These are phyloP conservation scores for Pisolithus sp. DNA, from an alignment of 768 basidiomycete species.

Conservation along the genomic window DNA sequence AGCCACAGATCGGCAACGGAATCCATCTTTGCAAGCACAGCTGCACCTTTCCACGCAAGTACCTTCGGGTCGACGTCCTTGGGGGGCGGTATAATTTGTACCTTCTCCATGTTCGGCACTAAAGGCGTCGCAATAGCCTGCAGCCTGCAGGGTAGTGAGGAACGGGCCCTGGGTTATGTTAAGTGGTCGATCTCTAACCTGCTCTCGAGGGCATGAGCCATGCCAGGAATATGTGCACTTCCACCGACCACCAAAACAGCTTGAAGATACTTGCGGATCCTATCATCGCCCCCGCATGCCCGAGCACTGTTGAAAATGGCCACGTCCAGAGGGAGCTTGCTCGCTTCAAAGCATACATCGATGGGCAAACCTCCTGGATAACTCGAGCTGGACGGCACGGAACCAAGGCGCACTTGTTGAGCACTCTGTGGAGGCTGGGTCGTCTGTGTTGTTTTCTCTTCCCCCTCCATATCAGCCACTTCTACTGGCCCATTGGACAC, in stretches of 20 bases:
- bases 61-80: slow-evolving; percentile 88
- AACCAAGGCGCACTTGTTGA: slow-evolving; percentile 10
- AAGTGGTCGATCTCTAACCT: slow-evolving; percentile 39
- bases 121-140: slow-evolving; percentile 82
- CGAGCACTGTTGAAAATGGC: slow-evolving; percentile 89
- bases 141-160: slow-evolving; percentile 36
- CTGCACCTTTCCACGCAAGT: slow-evolving; percentile 92
- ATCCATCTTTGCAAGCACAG: slow-evolving; percentile 90
- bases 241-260: slow-evolving; percentile 88
- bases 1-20: slow-evolving; percentile 87
- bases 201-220: slow-evolving; percentile 83
- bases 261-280: slow-evolving; percentile 82
- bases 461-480: slow-evolving; percentile 45
- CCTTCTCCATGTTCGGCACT: slow-evolving; percentile 78
- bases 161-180: neutral
- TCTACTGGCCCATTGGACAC: slow-evolving; percentile 34
- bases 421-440: slow-evolving; percentile 22
- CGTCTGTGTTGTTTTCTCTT: slow-evolving; percentile 27
- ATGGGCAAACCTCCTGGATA: slow-evolving; percentile 47
- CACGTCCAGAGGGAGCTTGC: slow-evolving; percentile 86
- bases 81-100: slow-evolving; percentile 90
- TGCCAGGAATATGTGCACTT: slow-evolving; percentile 70
- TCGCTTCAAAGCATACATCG: slow-evolving; percentile 79
- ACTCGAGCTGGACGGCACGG: slow-evolving; percentile 22
- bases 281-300: slow-evolving; percentile 84